Conservation (phyloP, 2,329 filamentous ascomycete species). For the Boeremia exigua region DNA sequence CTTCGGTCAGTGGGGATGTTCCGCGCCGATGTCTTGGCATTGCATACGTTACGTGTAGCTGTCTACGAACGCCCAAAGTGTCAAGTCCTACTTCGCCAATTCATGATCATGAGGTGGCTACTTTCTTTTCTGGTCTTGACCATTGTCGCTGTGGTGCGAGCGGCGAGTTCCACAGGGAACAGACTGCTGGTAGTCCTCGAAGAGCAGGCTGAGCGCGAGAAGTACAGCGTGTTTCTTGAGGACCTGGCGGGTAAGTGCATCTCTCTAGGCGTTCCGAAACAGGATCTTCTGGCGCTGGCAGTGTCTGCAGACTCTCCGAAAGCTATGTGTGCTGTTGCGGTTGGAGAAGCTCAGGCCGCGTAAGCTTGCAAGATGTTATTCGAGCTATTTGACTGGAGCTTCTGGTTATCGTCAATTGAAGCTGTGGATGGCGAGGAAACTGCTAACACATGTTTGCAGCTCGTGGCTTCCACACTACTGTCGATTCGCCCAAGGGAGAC, state of each 20-base stretch:
- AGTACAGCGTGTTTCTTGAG: constrained; percentile 81
- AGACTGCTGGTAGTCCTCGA: constrained; percentile 87
- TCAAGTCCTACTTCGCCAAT: constrained; percentile 28
- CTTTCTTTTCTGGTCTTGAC: constrained; percentile 73
- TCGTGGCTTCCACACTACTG: constrained; percentile 80
- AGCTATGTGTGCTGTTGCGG: not conserved
- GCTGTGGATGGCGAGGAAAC: not conserved
- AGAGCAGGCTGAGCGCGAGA: constrained; percentile 77
- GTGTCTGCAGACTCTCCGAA: not conserved
- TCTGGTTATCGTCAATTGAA: not conserved
- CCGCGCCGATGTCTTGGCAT: constrained; percentile 39
- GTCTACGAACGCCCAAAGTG: constrained; percentile 19
- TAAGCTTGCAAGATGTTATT: constrained; percentile 21
- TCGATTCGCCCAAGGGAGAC: constrained; percentile 65
- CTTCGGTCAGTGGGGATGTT: constrained; percentile 10
- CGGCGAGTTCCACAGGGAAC: constrained; percentile 78
- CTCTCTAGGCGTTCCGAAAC: not conserved
- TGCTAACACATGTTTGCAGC: constrained; percentile 56
- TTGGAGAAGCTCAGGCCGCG: constrained; percentile 6
- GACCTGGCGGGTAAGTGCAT: constrained; percentile 69
- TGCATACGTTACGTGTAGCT: constrained; percentile 48
- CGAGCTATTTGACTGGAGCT: constrained; percentile 6
- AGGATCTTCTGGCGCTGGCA: not conserved
- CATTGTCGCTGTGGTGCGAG: constrained; percentile 71
- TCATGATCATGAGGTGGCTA: constrained; percentile 73